Evolutionary conservation across 176 grass and related monocot species (phyloP).

Genomic region (Calamus simplicifolius): DNA sequence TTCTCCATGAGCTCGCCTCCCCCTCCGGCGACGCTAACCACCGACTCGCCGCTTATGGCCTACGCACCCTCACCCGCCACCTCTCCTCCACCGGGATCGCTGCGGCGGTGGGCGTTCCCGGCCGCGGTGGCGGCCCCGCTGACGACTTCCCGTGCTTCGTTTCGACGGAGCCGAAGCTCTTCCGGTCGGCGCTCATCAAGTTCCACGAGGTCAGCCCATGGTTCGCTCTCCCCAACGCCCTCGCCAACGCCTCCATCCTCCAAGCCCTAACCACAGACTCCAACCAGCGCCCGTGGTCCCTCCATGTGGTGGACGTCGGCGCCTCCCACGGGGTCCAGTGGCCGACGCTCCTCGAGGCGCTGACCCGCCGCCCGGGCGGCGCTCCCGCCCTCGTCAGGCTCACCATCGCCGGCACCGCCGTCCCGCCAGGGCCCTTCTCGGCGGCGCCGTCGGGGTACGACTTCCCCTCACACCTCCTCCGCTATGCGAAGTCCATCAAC

Average conservation of each 20-base stretch:
- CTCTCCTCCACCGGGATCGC: conserved; percentile 17
- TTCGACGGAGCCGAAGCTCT: conserved; percentile 43
- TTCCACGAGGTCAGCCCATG: conserved; percentile 97
- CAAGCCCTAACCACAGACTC: conserved; percentile 16
- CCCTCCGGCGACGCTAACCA: conserved; percentile 81
- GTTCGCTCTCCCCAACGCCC: conserved; percentile 79
- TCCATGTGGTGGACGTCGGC: conserved; percentile 84
- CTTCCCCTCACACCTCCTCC: conserved; percentile 73
- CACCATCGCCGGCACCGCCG: conserved; percentile 19
- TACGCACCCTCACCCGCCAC: conserved; percentile 32
- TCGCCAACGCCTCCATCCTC: conserved; percentile 74
- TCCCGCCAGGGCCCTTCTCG: conserved; percentile 42
- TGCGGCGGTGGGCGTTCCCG: conserved; percentile 21
- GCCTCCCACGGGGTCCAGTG: conserved; percentile 97
- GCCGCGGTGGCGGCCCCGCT: conserved; percentile 23
- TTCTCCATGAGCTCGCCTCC: conserved; percentile 72
- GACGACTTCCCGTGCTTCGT: conserved; percentile 18
- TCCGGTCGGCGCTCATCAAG: conserved; percentile 70
- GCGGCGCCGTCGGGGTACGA: conserved; percentile 50
- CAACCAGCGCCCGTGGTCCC: conserved; percentile 7
- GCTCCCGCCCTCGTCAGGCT: conserved; percentile 47
- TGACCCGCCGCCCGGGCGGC: conserved; percentile 40
- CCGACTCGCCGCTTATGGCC: conserved; percentile 66
- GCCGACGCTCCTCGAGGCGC: conserved; percentile 91
- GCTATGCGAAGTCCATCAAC: conserved; percentile 78